Conservation (phyloP, 1,284 basidiomycete genomes). For the Tilletia indica region DNA sequence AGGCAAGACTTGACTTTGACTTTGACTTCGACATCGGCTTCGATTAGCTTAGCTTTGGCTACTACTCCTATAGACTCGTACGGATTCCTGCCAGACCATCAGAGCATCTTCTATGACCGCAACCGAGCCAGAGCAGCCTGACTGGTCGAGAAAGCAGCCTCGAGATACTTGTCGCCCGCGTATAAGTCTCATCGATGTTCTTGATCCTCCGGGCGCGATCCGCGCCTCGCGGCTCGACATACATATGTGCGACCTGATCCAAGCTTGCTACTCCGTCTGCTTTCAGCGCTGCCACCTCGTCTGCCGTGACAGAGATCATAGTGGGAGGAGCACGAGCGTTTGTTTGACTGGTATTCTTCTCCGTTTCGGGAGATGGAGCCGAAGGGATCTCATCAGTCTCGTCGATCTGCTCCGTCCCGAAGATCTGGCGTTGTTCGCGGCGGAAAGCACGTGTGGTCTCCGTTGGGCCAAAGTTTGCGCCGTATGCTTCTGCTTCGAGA, state of each 20-base stretch:
- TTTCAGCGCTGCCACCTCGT: background rate
- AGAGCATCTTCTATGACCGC: background rate
- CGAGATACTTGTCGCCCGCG: slow-evolving; percentile 6
- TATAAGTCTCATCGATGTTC: slow-evolving; percentile 11
- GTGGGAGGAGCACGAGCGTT: background rate
- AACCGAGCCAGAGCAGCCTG: slow-evolving; percentile 1
- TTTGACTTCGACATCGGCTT: no score
- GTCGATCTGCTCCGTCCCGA: background rate
- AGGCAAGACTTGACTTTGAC: no score
- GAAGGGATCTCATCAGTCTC: background rate
- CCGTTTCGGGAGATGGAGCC: no score
- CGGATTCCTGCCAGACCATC: no score
- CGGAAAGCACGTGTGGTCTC: slow-evolving; percentile 8
- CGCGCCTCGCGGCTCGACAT: slow-evolving; percentile 9
- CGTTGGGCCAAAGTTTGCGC: slow-evolving; percentile 68
- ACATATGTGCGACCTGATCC: background rate
- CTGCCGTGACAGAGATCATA: slow-evolving; percentile 4
- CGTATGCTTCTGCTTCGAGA: slow-evolving; percentile 76
- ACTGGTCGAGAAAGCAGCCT: slow-evolving; percentile 6
- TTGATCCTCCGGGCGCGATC: slow-evolving; percentile 16
- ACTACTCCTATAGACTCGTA: no score
- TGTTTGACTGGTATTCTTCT: no score
- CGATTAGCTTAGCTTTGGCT: no score
- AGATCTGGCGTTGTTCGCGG: slow-evolving; percentile 9
- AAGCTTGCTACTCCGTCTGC: background rate